Evolutionary conservation across 805 yeast species (phyloP), one percentile per base, ranked within the genome.

Genomic region (Teunomyces barrocoloradensis): DNA sequence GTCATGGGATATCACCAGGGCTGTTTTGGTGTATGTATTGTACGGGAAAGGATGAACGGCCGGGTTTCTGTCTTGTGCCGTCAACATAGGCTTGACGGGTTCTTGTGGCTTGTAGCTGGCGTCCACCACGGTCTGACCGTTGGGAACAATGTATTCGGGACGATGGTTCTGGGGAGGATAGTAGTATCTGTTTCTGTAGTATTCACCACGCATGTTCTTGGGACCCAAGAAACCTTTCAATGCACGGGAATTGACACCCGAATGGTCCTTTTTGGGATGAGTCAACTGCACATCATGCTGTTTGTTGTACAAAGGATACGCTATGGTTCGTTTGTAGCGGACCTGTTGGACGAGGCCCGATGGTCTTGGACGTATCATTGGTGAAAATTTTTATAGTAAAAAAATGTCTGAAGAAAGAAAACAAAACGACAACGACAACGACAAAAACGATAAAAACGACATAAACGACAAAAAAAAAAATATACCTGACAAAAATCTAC

Each of bases 141-240:
- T 80, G 18, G 85, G 84, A 39, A 77, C 79, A 36, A 87, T 76
- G 65, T 87, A 89, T 61, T 85, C 86, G 37, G 96, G 89, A 34
- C 71, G 69, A 60, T 87, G 89, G 57, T 85, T 69, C 51, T 78
- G 80, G 15, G 86, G 82, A 10, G 89, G 83, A 53, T 75, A 75
- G 57, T 77, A 82, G 66, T 88, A 86, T 63, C 85, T 88, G 75
- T 89, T 91, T 61, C 81, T 68, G 52, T 76, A 75, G 65, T 88
- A 87, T 54, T 88, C 89, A 15, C 96, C 96, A 64, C 85, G 84
- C 68, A 81, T 81, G 67, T 89, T 89, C 63, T 76, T 80, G 33
- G 92, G 92, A 2, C 97, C 97, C 47, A 90, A 71, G 69, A 89
- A 90, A 53, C 77, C 80, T 54, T 81, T 80, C 79, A 89, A 72